phyloP scores from a whole-genome alignment of 768 basidiomycete genomes.

The Leccinum subtestaceum region DNA sequence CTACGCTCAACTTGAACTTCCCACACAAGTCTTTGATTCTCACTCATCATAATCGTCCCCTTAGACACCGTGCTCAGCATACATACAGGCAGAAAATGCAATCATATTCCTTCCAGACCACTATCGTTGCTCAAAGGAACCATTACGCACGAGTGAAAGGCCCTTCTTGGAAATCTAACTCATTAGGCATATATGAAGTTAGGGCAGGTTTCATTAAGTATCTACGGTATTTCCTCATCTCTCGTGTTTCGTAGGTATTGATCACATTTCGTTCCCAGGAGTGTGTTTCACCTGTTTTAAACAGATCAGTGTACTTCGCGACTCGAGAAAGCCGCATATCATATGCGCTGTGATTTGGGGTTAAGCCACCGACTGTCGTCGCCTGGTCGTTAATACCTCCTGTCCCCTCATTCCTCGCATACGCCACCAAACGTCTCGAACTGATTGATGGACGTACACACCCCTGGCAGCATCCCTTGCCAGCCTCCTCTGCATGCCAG shows the following conservation, averaged over 20 bases:
- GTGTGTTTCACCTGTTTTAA: background rate
- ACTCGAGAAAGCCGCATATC: background rate
- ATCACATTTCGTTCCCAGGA: background rate
- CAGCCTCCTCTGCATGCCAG: background rate
- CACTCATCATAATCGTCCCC: background rate
- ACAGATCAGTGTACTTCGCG: background rate
- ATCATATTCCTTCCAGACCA: background rate
- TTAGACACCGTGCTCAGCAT: background rate
- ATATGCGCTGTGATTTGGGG: background rate
- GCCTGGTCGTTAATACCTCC: background rate
- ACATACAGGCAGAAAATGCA: background rate
- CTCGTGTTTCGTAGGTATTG: background rate
- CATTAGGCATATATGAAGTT: background rate
- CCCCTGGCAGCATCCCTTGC: background rate
- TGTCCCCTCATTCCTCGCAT: background rate
- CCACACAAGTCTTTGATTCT: background rate
- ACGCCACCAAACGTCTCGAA: background rate
- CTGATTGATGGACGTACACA: background rate
- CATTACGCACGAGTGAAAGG: background rate
- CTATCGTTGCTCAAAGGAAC: background rate
- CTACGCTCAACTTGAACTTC: background rate
- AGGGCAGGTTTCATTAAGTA: background rate
- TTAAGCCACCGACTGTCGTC: background rate
- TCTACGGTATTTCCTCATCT: background rate
- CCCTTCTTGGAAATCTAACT: background rate